Evolutionary conservation across 176 grass and related monocot genomes (phyloP), one percentile per base, ranked within the genome.

Genomic region (Calamus simplicifolius): DNA sequence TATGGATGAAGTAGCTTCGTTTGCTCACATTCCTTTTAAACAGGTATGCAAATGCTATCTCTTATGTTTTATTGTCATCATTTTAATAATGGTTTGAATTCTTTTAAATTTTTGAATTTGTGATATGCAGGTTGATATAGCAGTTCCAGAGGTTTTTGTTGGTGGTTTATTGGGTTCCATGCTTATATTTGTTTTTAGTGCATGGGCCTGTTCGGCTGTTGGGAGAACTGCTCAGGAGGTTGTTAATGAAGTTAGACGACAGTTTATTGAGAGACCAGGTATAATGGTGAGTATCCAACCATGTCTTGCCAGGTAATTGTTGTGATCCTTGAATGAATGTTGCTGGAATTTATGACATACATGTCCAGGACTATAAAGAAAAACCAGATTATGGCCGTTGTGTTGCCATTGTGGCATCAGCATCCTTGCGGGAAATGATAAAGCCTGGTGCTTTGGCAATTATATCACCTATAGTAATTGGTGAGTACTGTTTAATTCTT

Each of bases 161-260:
- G 93, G 93, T 57, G 93, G 93, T 64, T 89, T 98, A 23, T 84
- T 89, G 76, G 93, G 93, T 25, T 83, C 93, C 1, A 98, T 92
- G 93, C 93, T 98, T 92, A 98, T 98, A 83, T 98, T 88, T 77
- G 18, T 98, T 62, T 98, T 98, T 74, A 98, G 93, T 83, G 93
- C 79, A 52, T 98, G 93, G 93, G 87, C 93, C 85, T 98, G 93
- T 76, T 80, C 93, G 27, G 93, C 93, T 77, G 93, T 98, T 74
- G 93, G 93, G 3, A 92, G 51, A 92, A 98, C 93, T 80, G 93
- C 93, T 64, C 93, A 98, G 63, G 93, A 98, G 74, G 93, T 98
- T 79, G 93, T 98, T 71, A 92, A 88, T 28, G 93, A 98, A 86
- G 93, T 98, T 69, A 68, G 93, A 83, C 88, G 93, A 70, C 93